Percentiles rank a stretch among this genome's conserved stretches.
Evolutionary conservation across 805 yeast species (phyloP).

Genomic region (Metschnikowia proteae): DNA sequence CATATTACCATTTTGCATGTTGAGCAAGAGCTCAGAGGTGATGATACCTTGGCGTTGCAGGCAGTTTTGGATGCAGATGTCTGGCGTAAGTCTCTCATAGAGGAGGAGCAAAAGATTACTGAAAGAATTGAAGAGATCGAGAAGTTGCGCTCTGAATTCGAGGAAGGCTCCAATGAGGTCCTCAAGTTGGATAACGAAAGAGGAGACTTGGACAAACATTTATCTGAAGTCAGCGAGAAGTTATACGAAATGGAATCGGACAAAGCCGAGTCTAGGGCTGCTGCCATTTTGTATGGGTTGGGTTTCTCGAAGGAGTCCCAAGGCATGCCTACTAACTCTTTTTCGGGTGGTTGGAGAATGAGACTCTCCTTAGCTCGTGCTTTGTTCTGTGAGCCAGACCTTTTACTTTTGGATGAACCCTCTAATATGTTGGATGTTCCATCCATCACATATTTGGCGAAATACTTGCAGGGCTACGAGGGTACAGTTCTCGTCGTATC

Average conservation of each 20-base stretch:
- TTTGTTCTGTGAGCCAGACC: conserved; percentile 93
- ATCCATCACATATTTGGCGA: conserved; percentile 88
- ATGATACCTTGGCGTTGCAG: conserved; percentile 85
- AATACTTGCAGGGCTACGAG: conserved; percentile 84
- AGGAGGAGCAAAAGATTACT: conserved; percentile 70
- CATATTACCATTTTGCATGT: conserved; percentile 95
- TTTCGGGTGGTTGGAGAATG: conserved; percentile 99
- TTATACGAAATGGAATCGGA: conserved; percentile 92
- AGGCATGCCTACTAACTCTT: conserved; percentile 74
- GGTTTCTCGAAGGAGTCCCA: conserved; percentile 93
- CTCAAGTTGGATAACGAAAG: conserved; percentile 85
- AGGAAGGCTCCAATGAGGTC: conserved; percentile 68
- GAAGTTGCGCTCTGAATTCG: conserved; percentile 58
- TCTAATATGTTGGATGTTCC: conserved; percentile 99
- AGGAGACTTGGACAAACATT: conserved; percentile 74
- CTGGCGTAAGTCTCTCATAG: conserved; percentile 87
- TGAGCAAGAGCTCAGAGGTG: conserved; percentile 95
- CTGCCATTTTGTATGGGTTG: conserved; percentile 84
- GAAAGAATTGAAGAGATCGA: conserved; percentile 77
- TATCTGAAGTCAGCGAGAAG: conserved; percentile 77
- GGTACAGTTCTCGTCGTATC: conserved; percentile 94
- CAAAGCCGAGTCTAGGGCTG: conserved; percentile 96
- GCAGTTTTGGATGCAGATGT: conserved; percentile 99
- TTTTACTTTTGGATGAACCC: conserved; percentile 93
- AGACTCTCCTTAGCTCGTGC: conserved; percentile 98